A percentile compares a stretch with the other conserved stretches of the same genome.
These are phyloP conservation scores for Podochytrium sp. DNA, from an alignment of 192 early-diverging fungal species.

Conservation along the genomic window DNA sequence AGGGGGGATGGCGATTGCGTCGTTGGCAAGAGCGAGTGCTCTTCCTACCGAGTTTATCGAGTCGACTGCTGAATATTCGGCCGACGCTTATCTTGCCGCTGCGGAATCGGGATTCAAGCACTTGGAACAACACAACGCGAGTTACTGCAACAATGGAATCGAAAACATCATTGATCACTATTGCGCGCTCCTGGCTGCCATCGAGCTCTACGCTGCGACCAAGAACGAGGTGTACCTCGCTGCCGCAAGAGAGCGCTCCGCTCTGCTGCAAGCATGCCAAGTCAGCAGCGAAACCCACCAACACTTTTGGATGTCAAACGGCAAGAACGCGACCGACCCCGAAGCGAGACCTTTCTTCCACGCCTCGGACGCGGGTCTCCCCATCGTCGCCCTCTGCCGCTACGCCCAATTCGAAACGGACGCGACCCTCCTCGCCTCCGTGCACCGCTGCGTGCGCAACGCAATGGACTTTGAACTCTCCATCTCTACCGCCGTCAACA, in stretches of 20 bases:
- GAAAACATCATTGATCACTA: conserved; percentile 33
- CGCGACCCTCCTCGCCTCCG: not conserved
- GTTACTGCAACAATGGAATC: conserved; percentile 1
- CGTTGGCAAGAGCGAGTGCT: conserved; percentile 1
- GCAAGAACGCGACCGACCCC: not conserved
- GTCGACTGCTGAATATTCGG: conserved; percentile 1
- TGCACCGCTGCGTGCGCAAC: not conserved
- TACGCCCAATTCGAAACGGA: conserved; percentile 14
- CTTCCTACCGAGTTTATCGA: conserved; percentile 12
- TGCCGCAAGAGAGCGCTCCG: not conserved
- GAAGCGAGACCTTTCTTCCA: conserved; percentile 19
- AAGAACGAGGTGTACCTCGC: conserved; percentile 12
- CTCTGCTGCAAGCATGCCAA: not conserved
- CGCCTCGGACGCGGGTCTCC: conserved; percentile 23
- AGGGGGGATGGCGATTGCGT: conserved; percentile 11
- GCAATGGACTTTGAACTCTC: conserved; percentile 24
- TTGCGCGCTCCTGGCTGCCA: conserved; percentile 19
- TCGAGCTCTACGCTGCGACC: conserved; percentile 12
- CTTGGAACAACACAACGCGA: conserved; percentile 10
- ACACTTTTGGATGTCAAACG: conserved; percentile 28
- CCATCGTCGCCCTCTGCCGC: conserved; percentile 5
- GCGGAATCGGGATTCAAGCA: conserved; percentile 20
- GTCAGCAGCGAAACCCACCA: not conserved
- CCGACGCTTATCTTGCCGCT: conserved; percentile 4
- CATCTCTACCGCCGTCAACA: conserved; percentile 17